Base-by-base conservation (phyloP, 768 basidiomycete genomes). In the Podaxis pistillaris region DNA sequence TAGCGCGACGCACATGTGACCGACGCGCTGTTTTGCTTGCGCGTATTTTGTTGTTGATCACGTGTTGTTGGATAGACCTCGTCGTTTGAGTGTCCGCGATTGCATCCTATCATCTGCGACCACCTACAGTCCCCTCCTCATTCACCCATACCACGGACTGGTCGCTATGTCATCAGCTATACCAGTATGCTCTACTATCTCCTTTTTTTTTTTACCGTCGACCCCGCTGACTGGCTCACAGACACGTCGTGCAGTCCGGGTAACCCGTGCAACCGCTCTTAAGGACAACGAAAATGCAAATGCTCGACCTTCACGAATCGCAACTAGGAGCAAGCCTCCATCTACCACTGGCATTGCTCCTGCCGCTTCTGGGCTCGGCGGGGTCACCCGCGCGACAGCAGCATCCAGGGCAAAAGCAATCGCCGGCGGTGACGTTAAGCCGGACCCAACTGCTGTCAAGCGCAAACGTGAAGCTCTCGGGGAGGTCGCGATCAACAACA, bases 381-480 rank as follows among this genome's bases (percentile, higher is more conserved):
- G 74, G 55, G 71, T 83, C 69, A 77, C 81, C 79, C 71, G 81
- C 67, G 79, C 83, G 26, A 83, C 86, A 38, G 80, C 81, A 37
- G 60, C 60, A 62, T 62, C 60, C 24, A 62, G 62, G 41, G 61
- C 54, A 60, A 67, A 65, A 54, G 54, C 56, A 1, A 46, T 52
- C 51, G 61, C 62, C 33, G 24, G 53, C 4, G 26, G 53, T 54
- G 60, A 60, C 41, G 56, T 68, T 53, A 81, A 84, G 65, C 68
- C 72, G 22, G 87, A 89, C 30, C 71, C 74, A 8, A 76, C 78
- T 37, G 80, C 79, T 3, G 86, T 83, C 55, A 92, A 93, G 73
- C 83, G 92, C 65, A 93, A 93, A 73, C 88, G 93, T 47, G 88
- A 89, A 55, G 91, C 91, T 0, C 78, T 94, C 28, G 87, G 86